Evolutionary conservation across 2,329 filamentous ascomycete species (phyloP), one percentile per base, ranked within the genome.

Genomic region (Exophiala oligosperma): DNA sequence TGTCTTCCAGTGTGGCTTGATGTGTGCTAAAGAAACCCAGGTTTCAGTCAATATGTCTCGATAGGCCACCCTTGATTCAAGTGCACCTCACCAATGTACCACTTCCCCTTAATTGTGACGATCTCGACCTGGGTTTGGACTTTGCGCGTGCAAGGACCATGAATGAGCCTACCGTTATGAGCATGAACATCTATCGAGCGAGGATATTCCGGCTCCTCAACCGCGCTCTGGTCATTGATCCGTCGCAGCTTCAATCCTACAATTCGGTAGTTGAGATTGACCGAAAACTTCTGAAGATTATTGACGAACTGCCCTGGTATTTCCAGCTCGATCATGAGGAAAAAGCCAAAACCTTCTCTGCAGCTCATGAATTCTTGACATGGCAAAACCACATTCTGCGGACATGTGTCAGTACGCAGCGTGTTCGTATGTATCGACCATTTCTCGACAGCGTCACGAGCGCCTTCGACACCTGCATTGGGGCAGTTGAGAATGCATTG

Each of bases 1-100:
- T 53, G 7, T 14, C 26, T 32, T 35, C 38, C 28, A 21, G 7
- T 23, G n/a, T 11, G n/a, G 9, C n/a, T 49, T 26, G 9, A 17
- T 41, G 21, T 4, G 21, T 38, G 49, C 29, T 52, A 17, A 41
- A 12, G 44, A 59, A 12, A 26, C n/a, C 6, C 32, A 68, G 65
- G 14, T 69, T 65, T 49, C 68, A 69, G 58, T 66, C 67, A 4
- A 66, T 69, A 49, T 69, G 67, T 44, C 58, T 69, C 11, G 64
- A 65, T 17, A 48, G 68, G 41, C 54, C 64, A 8, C 68, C 68
- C 47, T 57, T 69, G 17, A 68, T 68, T n/a, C 65, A 65, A 17
- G 60, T 63, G n/a, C 55, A 49, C 26, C 53, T 62, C 28, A 55
- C 56, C 6, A 65, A 67, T 46, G 65, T 69, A 14, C 66, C 68